Evolutionary conservation across 73 alveolate genomes (phyloP).

Genomic region (Paramecium biaurelia): DNA sequence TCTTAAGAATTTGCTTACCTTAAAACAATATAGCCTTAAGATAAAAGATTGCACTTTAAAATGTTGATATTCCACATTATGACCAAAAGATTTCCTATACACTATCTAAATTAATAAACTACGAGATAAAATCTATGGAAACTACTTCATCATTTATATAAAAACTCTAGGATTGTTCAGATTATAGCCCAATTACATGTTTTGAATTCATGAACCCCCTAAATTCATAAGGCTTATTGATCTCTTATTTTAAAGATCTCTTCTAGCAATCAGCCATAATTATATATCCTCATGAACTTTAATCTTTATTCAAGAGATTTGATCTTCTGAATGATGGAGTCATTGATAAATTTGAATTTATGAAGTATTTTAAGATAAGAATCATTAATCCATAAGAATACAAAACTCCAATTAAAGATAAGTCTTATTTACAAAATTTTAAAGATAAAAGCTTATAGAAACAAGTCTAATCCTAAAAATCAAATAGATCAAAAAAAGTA

Average conservation of each 20-base stretch:
- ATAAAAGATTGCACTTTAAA: neutral
- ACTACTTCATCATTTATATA: neutral
- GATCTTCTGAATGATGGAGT: conserved; percentile 18
- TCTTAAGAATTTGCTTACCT: neutral
- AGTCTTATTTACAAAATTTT: neutral
- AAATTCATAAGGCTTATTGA: neutral
- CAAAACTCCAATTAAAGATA: neutral
- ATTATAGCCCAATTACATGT: neutral
- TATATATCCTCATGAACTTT: neutral
- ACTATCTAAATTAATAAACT: neutral
- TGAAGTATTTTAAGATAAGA: neutral
- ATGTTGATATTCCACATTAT: neutral
- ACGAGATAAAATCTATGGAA: neutral
- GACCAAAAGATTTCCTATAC: conserved; percentile 9
- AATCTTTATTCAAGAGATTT: neutral
- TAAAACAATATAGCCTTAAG: neutral
- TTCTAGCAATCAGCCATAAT: neutral
- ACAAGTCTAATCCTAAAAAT: neutral
- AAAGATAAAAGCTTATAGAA: neutral
- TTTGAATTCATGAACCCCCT: neutral
- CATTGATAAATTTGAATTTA: neutral
- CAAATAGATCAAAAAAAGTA: neutral
- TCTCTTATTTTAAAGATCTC: neutral
- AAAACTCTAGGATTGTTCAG: neutral
- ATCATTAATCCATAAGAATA: neutral